phyloP scores from a whole-genome alignment of 371 early-diverging fungal species.

The Nematocida sp. region DNA sequence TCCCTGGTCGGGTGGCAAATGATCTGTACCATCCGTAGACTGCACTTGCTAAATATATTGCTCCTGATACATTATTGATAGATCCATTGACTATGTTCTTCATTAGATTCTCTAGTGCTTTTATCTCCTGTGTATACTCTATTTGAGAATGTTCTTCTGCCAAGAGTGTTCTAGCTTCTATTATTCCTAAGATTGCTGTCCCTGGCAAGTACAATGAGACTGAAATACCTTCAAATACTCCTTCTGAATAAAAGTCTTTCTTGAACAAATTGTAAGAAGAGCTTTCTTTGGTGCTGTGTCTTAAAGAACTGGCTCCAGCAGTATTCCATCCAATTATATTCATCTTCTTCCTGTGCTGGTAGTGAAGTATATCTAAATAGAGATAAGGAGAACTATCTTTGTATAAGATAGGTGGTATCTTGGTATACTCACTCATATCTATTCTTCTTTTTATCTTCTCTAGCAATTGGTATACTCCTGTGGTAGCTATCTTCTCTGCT shows the following conservation, averaged over 20 bases:
- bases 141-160: slow-evolving; percentile 12
- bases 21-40: slow-evolving; percentile 2
- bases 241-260: slow-evolving; percentile 41
- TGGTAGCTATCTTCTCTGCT: background rate
- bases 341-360: slow-evolving; percentile 8
- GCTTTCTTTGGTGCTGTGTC: slow-evolving; percentile 5
- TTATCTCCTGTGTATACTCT: slow-evolving; percentile 14
- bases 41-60: background rate
- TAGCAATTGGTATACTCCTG: too few species aligned
- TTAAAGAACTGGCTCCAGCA: background rate
- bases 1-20: background rate
- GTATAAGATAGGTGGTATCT: slow-evolving; percentile 2
- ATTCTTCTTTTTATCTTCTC: background rate
- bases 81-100: slow-evolving; percentile 17
- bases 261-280: slow-evolving; percentile 11
- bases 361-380: slow-evolving; percentile 13
- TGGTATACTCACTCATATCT: background rate
- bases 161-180: slow-evolving; percentile 33
- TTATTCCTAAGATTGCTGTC: slow-evolving; percentile 10
- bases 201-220: slow-evolving; percentile 13
- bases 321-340: slow-evolving; percentile 41
- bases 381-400: background rate
- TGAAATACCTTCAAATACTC: slow-evolving; percentile 31
- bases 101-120: background rate
- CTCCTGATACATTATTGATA: slow-evolving; percentile 7